Conservation (phyloP, 2,329 filamentous ascomycete genomes). For the Aspergillus aculeatus region DNA sequence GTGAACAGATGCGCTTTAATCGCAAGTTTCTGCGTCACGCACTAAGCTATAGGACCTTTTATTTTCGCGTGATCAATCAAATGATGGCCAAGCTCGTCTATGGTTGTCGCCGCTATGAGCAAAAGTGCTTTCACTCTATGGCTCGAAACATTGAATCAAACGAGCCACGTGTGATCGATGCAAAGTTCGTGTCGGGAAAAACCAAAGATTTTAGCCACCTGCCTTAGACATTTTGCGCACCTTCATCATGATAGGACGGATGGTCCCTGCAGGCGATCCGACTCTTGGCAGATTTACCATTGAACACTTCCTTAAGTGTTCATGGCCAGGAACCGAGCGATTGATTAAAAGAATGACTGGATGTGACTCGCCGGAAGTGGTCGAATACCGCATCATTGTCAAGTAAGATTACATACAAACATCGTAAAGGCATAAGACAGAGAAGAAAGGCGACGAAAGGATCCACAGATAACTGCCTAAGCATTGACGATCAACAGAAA, state of each 20-base stretch:
- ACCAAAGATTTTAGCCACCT: neutral
- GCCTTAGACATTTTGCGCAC: neutral
- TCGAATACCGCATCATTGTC: slow-evolving; percentile 33
- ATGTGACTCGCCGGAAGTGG: slow-evolving; percentile 10
- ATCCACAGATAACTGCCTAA: slow-evolving; percentile 24
- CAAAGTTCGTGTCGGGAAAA: neutral
- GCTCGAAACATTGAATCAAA: no score
- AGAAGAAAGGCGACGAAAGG: slow-evolving; percentile 24
- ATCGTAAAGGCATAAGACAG: slow-evolving; percentile 35
- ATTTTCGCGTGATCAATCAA: neutral
- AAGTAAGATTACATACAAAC: slow-evolving; percentile 32
- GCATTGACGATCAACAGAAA: slow-evolving; percentile 14
- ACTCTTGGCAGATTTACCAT: neutral
- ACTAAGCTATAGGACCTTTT: neutral
- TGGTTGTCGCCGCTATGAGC: neutral
- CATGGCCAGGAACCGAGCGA: neutral
- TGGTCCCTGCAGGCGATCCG: neutral
- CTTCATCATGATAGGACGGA: neutral
- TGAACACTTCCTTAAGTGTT: neutral
- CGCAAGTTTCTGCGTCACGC: neutral
- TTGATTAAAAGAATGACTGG: neutral
- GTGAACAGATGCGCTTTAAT: neutral
- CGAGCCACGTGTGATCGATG: no score
- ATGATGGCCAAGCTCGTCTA: neutral
- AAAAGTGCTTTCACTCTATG: no score